Evolutionary conservation across 257 asterid species (phyloP), one percentile per base, ranked within the genome.

Genomic region (Nicotiana otophora): DNA sequence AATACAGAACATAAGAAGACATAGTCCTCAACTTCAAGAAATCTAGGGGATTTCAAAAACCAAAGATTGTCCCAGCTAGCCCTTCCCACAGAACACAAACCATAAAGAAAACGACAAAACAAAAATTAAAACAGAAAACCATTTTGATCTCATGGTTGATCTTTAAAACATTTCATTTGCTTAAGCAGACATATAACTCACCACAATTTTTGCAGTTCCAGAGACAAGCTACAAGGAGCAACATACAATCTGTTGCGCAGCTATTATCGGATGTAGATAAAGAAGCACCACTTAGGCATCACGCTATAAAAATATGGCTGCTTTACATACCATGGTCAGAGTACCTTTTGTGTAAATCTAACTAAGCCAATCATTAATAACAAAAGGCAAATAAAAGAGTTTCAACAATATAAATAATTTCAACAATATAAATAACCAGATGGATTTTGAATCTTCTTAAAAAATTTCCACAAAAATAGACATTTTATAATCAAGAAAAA

Each of bases 21-120:
- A 72, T 72, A 74, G 80, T 48, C 54, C 42, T 23, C 80, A 74
- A 74, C 42, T 23, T 48, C 80, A 74, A 19, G 62, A 39, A 70
- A 20, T 42, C 36, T 11, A 42, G 78, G 19, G 48, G 8, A 69
- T 39, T 70, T 6, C 58, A 20, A 70, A 70, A 26, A 70, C 1
- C 36, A 70, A 70, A 42, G 58, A 42, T n/a, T 39, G 31, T 36
- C 57, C 57, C 77, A 36, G 36, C n/a, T 36, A 17, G 20, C 5
- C 60, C 16, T 42, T 70, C 58, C 58, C 58, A 70, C 58, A 20
- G 78, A 70, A 46, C 36, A 70, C 34, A 26, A 74, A 46, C 48
- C 39, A 74, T 23, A 26, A 74, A 23, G 79, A 70, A 48, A 42
- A 48, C 28, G 14, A 48, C 12, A 20, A 23, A 48, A 48, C 4